Base-by-base conservation (phyloP, 768 basidiomycete genomes). In the Gyrodon lividus region DNA sequence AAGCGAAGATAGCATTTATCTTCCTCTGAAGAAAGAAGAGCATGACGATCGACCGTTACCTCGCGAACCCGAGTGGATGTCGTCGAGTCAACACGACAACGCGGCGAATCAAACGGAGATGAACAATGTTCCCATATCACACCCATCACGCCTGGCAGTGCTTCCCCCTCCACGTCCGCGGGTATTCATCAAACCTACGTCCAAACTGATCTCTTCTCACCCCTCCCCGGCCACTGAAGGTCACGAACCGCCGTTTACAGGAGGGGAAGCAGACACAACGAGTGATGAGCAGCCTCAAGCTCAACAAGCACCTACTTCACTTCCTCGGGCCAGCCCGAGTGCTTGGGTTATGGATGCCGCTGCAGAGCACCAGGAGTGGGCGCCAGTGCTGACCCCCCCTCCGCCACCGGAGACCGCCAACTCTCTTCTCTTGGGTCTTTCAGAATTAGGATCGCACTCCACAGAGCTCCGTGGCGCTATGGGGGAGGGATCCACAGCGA, bases 81-180 rank as follows among this genome's bases (percentile, higher is more conserved):
- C 20, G 26, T 37, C 9, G 6, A 46, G 34, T 44, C 50, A 20
- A 51, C 31, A 49, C 5, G 8, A 33, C 17, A 30, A 7, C 12
- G 13, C 14, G 37, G 12, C 19, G 31, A 20, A n/a, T 26, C 26
- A 43, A 20, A 40, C 20, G n/a, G 50, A 34, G 35, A n/a, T n/a
- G 23, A 37, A 4, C 6, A 10, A 3, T 1, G 12, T 13, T 44
- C 39, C 28, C 1, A 34, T 52, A 22, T 45, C 55, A 2, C 57
- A 57, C 44, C 60, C 59, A 37, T 33, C 50, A 40, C 64, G 59
- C 31, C 58, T 59, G 34, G 0, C 47, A 13, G 42, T 68, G 35
- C 68, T 67, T 3, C 43, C 59, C 2, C 62, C 66, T 16, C 68
- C 66, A 19, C 56, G 66, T 50, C 64, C 56, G 17, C 50, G 40